These are phyloP conservation scores for Trichomonas tenax DNA, from an alignment of 208 protist genomes.

Conservation along the genomic window DNA sequence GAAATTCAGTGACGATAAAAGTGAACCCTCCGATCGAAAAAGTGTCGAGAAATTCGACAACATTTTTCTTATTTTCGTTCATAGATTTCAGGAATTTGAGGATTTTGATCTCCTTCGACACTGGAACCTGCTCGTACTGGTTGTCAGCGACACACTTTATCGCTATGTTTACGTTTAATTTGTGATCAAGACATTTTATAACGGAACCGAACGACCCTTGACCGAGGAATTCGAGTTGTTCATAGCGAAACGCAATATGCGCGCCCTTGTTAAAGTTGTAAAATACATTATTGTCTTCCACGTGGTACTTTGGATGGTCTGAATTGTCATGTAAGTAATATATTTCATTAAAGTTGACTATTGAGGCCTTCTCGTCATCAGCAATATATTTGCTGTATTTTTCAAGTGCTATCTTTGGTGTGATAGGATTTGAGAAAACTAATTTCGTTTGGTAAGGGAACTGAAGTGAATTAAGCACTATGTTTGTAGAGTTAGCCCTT, in stretches of 20 bases:
- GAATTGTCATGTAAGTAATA: background rate
- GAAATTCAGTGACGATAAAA: background rate
- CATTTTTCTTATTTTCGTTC: background rate
- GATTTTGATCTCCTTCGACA: background rate
- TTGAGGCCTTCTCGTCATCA: background rate
- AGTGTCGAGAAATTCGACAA: background rate
- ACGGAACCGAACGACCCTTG: constrained; percentile 73
- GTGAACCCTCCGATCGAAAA: background rate
- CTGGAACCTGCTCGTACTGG: background rate
- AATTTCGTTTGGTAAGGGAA: too few relatives aligned
- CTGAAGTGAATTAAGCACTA: too few relatives aligned
- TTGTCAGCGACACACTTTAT: constrained; percentile 45
- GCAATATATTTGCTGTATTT: background rate
- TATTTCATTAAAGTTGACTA: background rate
- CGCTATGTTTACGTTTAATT: constrained; percentile 48
- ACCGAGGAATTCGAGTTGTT: constrained; percentile 56
- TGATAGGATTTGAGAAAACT: background rate
- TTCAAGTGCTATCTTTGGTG: background rate
- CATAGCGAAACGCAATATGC: constrained; percentile 56
- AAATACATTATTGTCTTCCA: background rate
- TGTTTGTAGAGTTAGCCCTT: too few relatives aligned
- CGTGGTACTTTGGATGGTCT: too few relatives aligned
- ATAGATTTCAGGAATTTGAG: background rate
- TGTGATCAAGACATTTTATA: constrained; percentile 57
- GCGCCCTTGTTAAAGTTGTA: background rate